These are phyloP conservation scores for Candida palmyrensis DNA, from an alignment of 805 yeast species.

Conservation along the genomic window DNA sequence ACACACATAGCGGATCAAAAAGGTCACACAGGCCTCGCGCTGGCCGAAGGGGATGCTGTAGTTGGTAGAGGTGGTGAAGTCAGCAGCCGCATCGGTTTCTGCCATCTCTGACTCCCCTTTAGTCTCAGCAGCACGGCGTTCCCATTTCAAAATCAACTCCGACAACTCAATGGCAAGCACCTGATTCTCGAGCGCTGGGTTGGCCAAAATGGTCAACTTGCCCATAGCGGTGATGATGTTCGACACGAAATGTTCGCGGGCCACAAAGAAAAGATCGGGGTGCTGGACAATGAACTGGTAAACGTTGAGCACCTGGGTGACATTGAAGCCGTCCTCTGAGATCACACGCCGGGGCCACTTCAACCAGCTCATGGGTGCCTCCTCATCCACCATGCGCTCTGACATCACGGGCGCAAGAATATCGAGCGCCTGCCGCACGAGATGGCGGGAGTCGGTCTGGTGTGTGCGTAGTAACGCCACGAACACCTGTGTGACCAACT, in stretches of 20 bases:
- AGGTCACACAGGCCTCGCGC: slow-evolving; percentile 86
- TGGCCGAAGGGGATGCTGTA: slow-evolving; percentile 70
- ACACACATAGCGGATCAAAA: slow-evolving; percentile 82
- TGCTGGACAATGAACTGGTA: slow-evolving; percentile 87
- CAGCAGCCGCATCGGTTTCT: slow-evolving; percentile 13
- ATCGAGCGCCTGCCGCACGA: slow-evolving; percentile 86
- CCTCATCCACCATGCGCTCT: slow-evolving; percentile 51
- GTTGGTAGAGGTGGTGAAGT: slow-evolving; percentile 42
- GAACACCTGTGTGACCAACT: slow-evolving; percentile 86
- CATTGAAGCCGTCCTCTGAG: slow-evolving; percentile 84
- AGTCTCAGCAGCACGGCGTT: slow-evolving; percentile 41
- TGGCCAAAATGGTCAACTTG: slow-evolving; percentile 72
- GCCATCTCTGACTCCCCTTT: slow-evolving; percentile 3
- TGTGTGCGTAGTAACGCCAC: slow-evolving; percentile 83
- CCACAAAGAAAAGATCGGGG: slow-evolving; percentile 75
- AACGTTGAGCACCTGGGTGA: slow-evolving; percentile 78
- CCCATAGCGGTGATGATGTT: slow-evolving; percentile 91
- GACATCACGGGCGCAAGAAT: slow-evolving; percentile 84
- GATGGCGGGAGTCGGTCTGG: slow-evolving; percentile 74
- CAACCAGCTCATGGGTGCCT: slow-evolving; percentile 67
- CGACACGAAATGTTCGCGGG: slow-evolving; percentile 84
- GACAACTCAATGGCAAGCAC: slow-evolving; percentile 84
- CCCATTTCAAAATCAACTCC: slow-evolving; percentile 84
- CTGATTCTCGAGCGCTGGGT: slow-evolving; percentile 77
- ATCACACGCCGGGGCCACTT: slow-evolving; percentile 92